These are phyloP conservation scores for Giardia duodenalis DNA, from an alignment of 208 protist genomes.

Conservation along the genomic window DNA sequence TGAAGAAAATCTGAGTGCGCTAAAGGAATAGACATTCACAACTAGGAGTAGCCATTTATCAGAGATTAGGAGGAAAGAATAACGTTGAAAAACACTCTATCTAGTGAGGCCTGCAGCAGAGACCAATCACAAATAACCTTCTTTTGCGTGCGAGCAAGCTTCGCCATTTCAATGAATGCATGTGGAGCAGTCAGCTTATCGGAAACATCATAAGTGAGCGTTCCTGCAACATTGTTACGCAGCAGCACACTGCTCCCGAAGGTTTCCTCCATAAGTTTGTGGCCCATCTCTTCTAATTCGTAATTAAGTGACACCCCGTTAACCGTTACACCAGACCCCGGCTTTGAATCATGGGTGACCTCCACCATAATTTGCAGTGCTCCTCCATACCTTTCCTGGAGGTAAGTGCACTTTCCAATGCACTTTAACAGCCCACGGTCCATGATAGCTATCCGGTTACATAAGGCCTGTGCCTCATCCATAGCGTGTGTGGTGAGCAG, in stretches of 20 bases:
- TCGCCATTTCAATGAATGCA: background rate
- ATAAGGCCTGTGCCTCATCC: conserved; percentile 54
- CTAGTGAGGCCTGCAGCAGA: background rate
- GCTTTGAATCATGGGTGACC: too few species aligned
- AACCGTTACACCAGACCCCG: too few species aligned
- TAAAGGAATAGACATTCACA: too few species aligned
- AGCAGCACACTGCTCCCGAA: background rate
- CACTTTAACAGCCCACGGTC: conserved; percentile 47
- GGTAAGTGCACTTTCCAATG: conserved; percentile 35
- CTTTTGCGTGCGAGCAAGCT: background rate
- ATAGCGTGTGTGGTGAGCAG: conserved; percentile 45
- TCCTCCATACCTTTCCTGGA: conserved; percentile 36
- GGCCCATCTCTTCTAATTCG: too few species aligned
- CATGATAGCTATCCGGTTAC: conserved; percentile 55
- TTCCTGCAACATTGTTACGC: background rate
- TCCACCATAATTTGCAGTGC: background rate
- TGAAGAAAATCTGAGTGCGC: too few species aligned
- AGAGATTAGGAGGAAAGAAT: too few species aligned
- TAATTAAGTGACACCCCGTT: too few species aligned
- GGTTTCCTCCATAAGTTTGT: background rate
- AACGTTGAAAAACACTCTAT: background rate
- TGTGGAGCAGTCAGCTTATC: background rate
- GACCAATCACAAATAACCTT: background rate
- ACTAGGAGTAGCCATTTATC: too few species aligned
- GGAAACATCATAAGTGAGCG: background rate